phyloP scores from a whole-genome alignment of 805 yeast species.

The Priceomyces castillae region DNA sequence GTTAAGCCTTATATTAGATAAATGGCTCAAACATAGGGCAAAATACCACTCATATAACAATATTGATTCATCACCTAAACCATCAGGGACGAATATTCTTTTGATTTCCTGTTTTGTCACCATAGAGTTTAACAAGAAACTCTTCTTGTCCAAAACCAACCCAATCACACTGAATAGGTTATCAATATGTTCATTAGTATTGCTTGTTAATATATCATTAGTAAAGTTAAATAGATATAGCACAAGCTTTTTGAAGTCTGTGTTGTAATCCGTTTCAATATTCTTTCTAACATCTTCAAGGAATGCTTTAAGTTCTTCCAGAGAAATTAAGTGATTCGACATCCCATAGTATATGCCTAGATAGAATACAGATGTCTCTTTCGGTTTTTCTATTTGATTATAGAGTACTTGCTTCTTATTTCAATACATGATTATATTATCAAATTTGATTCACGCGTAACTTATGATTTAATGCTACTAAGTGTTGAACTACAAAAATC shows the following conservation, averaged over 20 bases:
- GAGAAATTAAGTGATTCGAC: conserved; percentile 18
- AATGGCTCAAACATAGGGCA: conserved; percentile 24
- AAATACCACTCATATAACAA: conserved; percentile 32
- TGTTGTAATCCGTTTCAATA: conserved; percentile 25
- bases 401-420: too few relatives aligned
- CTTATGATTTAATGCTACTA: too few relatives aligned
- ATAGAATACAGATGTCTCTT: too few relatives aligned
- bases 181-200: conserved; percentile 14
- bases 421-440: too few relatives aligned
- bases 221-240: conserved; percentile 34
- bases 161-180: conserved; percentile 30
- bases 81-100: conserved; percentile 1
- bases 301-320: conserved; percentile 29
- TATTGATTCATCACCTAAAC: background rate
- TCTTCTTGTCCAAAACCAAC: conserved; percentile 30
- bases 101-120: conserved; percentile 12
- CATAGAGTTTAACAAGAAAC: conserved; percentile 20
- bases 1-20: conserved; percentile 15
- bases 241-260: conserved; percentile 35
- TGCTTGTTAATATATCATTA: conserved; percentile 16
- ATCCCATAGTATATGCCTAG: conserved; percentile 2
- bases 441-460: too few relatives aligned
- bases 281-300: conserved; percentile 33
- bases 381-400: too few relatives aligned
- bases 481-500: too few relatives aligned